Evolutionary conservation across 805 yeast genomes (phyloP), one percentile per base, ranked within the genome.

Genomic region (Kluyveromyces lactis): DNA sequence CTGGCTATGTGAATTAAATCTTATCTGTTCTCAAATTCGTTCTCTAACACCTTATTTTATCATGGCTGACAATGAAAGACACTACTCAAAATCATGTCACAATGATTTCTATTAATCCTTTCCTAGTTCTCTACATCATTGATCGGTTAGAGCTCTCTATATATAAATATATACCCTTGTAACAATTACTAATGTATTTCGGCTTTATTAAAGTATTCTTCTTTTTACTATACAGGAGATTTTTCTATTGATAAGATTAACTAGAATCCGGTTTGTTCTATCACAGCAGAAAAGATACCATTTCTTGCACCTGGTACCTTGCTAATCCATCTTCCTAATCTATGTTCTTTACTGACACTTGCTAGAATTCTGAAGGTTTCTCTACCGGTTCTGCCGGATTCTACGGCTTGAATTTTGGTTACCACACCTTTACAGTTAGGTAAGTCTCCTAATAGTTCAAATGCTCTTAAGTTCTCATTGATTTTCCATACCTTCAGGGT

Each of bases 241-340:
- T 21, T 21, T 21, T 21, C 6, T 6, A 6, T 21, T 9, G 6
- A 9, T 6, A 21, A 21, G 24, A 21, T 9, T 21, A 21, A 6
- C 24, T 49, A 47, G 52, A 53, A 42, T 41, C 57, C 48, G 43
- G 67, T 48, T 44, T 66, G 71, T 33, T 58, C 68, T 41, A 75
- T 64, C 19, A 66, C 67, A 42, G 71, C 75, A 8, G 79, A 73
- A 50, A 70, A 76, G 47, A 86, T 68, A 42, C 86, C 86, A 62
- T 84, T 86, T 59, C 90, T 75, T 23, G 82, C 81, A 6, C 84
- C 84, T 18, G 69, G 68, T 27, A 72, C 68, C 39, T 73, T 68
- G 33, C 71, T 68, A 18, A 79, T 60, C 95, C 96, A 89, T 57
- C 97, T 79, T 28, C 96, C 97, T 42, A 85, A 68, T 56, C 82